Conservation (phyloP, 768 basidiomycete species). For the Mrakia blollopis region DNA sequence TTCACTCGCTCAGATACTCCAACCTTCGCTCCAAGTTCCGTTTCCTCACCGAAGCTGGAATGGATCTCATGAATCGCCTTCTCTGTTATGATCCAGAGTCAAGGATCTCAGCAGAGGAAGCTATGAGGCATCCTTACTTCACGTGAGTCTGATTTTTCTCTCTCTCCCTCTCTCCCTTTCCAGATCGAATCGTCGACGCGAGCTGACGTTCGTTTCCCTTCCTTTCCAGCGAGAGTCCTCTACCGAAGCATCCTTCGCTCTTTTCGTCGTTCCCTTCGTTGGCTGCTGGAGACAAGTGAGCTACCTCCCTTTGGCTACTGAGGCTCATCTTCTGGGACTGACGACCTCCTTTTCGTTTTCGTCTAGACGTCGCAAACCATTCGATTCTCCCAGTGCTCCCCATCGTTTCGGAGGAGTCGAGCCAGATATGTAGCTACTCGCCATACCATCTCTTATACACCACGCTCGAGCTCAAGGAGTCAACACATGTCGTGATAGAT, state of each 20-base stretch:
- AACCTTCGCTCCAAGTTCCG: conserved; percentile 69
- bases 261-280: conserved; percentile 94
- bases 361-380: conserved; percentile 65
- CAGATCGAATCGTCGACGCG: conserved; percentile 2
- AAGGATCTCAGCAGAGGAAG: conserved; percentile 84
- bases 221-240: conserved; percentile 69
- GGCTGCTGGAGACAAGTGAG: conserved; percentile 89
- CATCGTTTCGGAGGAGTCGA: conserved; percentile 44
- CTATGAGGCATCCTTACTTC: conserved; percentile 86
- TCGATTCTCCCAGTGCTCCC: conserved; percentile 75
- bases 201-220: not conserved
- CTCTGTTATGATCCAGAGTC: conserved; percentile 83
- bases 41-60: conserved; percentile 72
- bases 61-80: conserved; percentile 74
- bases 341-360: not conserved
- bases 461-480: no score
- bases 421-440: not conserved
- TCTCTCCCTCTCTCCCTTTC: not conserved
- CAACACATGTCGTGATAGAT: no score
- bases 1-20: conserved; percentile 43
- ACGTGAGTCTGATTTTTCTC: conserved; percentile 51
- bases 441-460: no score
- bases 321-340: no score
- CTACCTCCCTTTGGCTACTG: not conserved
- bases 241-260: conserved; percentile 92